A percentile compares a stretch with the other conserved stretches of the same genome.
Evolutionary conservation across 176 grass and related monocot species (phyloP).

Genomic region (Microstegium vimineum): DNA sequence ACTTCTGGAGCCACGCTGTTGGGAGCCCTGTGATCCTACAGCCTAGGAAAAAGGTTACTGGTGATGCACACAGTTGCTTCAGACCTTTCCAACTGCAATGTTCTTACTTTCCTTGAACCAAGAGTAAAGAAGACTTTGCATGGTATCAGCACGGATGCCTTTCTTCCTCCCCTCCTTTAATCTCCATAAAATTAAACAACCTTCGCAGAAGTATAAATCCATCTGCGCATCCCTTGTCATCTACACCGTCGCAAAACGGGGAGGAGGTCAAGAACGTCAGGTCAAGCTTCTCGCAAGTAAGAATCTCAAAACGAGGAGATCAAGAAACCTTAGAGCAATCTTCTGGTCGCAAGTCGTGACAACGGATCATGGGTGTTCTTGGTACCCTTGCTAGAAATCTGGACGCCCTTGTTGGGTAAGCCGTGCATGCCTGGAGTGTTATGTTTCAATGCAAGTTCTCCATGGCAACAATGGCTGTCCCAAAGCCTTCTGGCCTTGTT

Average conservation of each 20-base stretch:
- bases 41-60: slow-evolving; percentile 11
- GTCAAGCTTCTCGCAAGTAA: background rate
- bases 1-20: background rate
- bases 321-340: background rate
- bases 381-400: slow-evolving; percentile 61
- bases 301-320: slow-evolving; percentile 1
- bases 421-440: background rate
- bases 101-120: slow-evolving; percentile 72
- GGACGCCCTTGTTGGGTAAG: slow-evolving; percentile 83
- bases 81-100: slow-evolving; percentile 33
- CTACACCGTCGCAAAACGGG: slow-evolving; percentile 10
- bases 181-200: slow-evolving; percentile 2
- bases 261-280: slow-evolving; percentile 1
- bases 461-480: background rate
- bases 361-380: slow-evolving; percentile 65
- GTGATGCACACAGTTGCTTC: slow-evolving; percentile 22
- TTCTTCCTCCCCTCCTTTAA: slow-evolving; percentile 39
- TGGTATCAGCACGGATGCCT: slow-evolving; percentile 58
- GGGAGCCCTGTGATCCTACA: slow-evolving; percentile 17
- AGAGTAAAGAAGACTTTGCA: slow-evolving; percentile 69
- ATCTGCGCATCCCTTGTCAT: slow-evolving; percentile 25
- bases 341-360: background rate
- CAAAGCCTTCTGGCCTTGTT: background rate
- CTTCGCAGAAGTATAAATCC: slow-evolving; percentile 43
- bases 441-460: background rate